phyloP scores from a whole-genome alignment of 2,329 filamentous ascomycete genomes.

The Talaromyces albobiverticillius region DNA sequence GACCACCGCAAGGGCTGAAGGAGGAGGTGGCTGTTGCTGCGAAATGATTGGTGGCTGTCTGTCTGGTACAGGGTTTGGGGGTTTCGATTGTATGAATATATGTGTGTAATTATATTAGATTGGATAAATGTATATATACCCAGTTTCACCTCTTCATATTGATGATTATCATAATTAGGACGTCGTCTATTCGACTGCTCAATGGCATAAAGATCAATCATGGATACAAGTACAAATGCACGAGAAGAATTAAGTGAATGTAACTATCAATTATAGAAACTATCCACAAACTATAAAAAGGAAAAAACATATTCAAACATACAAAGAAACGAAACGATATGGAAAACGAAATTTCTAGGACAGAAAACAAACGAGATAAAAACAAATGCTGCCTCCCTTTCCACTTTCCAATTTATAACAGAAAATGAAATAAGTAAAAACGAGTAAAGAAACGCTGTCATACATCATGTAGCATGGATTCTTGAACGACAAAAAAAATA shows the following conservation, averaged over 20 bases:
- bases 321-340: slow-evolving; percentile 16
- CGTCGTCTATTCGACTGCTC: no score
- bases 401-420: slow-evolving; percentile 12
- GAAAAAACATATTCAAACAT: slow-evolving; percentile 17
- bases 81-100: no score
- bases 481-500: slow-evolving; percentile 4
- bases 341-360: slow-evolving; percentile 21
- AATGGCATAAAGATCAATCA: no score
- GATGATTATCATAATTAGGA: no score
- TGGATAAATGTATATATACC: background rate
- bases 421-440: slow-evolving; percentile 14
- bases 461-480: slow-evolving; percentile 13
- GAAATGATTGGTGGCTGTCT: background rate
- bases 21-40: background rate
- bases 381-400: slow-evolving; percentile 15
- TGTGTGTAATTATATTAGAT: background rate
- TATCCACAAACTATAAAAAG: slow-evolving; percentile 10
- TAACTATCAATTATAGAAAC: no score
- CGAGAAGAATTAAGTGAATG: no score
- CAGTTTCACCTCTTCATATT: background rate
- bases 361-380: slow-evolving; percentile 17
- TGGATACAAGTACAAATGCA: no score
- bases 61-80: no score
- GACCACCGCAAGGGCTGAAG: background rate
- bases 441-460: slow-evolving; percentile 14